Percentiles rank a stretch among this genome's conserved stretches.
Conservation (phyloP, 106 monocot genomes). For the Dioscorea zingiberensis region DNA sequence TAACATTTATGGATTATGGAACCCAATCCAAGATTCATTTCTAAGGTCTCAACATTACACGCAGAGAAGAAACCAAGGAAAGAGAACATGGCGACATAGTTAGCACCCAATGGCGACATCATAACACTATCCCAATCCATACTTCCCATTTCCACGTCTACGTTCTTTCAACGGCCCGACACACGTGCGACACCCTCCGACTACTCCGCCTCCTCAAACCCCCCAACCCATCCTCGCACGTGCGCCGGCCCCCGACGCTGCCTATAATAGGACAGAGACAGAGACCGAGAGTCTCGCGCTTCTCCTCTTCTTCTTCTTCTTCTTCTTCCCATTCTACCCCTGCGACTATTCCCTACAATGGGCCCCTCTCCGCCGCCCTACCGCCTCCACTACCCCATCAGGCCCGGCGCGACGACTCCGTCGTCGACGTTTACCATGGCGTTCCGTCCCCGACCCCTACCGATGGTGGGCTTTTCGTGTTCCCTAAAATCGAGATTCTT, state of each 20-base stretch:
- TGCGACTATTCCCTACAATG: constrained; percentile 36
- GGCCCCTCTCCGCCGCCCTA: constrained; percentile 36
- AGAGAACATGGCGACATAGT: too few species aligned
- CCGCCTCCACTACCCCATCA: constrained; percentile 60
- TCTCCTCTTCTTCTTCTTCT: not conserved
- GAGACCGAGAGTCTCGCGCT: not conserved
- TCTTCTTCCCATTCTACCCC: not conserved
- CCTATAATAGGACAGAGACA: not conserved
- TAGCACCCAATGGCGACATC: too few species aligned
- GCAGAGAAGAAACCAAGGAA: too few species aligned
- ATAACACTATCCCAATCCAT: too few species aligned
- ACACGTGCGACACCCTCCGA: not conserved
- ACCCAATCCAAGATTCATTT: too few species aligned
- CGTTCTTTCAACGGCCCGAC: not conserved
- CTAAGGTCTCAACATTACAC: too few species aligned
- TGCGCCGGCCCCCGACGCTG: not conserved
- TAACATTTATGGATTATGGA: too few species aligned
- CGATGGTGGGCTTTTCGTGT: constrained; percentile 53
- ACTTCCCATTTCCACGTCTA: too few species aligned
- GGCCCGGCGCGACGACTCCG: constrained; percentile 80
- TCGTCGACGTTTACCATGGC: constrained; percentile 80
- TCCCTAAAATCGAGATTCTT: not conserved
- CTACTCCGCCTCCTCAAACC: constrained; percentile 1
- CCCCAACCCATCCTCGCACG: not conserved
- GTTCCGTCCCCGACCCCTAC: constrained; percentile 78